Evolutionary conservation across 2,329 filamentous ascomycete genomes (phyloP).

Genomic region (Xylariaceae sp.): DNA sequence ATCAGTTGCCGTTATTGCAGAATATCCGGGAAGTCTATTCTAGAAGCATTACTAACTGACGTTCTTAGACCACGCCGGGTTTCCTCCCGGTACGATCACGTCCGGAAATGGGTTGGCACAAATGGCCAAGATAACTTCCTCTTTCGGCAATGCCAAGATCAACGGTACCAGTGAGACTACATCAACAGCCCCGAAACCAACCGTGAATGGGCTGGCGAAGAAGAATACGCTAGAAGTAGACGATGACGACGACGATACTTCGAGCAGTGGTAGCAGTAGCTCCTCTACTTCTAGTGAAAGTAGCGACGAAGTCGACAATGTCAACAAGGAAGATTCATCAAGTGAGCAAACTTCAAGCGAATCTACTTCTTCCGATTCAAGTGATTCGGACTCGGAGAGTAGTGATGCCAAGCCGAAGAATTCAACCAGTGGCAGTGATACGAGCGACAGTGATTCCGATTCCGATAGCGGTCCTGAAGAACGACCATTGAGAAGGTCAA

Average conservation of each 20-base stretch:
- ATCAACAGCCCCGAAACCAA: conserved; percentile 22
- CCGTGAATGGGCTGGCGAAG: conserved; percentile 17
- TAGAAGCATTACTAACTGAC: conserved; percentile 20
- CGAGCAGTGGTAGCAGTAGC: conserved; percentile 24
- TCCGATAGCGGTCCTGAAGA: conserved; percentile 23
- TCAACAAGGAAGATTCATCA: conserved; percentile 9
- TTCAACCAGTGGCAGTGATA: neutral
- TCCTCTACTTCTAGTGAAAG: conserved; percentile 24
- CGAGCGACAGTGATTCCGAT: conserved; percentile 22
- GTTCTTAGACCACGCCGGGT: conserved; percentile 33
- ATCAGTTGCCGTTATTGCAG: conserved; percentile 14
- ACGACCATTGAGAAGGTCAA: neutral
- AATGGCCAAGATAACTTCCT: conserved; percentile 33
- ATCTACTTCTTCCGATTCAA: conserved; percentile 16
- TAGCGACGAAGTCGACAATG: conserved; percentile 17
- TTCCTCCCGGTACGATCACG: conserved; percentile 38
- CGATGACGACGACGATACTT: conserved; percentile 20
- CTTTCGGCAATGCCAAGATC: conserved; percentile 25
- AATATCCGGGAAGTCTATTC: neutral
- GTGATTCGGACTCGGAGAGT: conserved; percentile 9
- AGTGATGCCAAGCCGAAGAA: neutral
- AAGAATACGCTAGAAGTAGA: conserved; percentile 5
- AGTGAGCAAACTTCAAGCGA: neutral
- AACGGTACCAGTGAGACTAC: conserved; percentile 27
- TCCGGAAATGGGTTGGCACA: conserved; percentile 33